Conservation (phyloP, 1,139 yeast species). For the Lodderomyces margitis region DNA sequence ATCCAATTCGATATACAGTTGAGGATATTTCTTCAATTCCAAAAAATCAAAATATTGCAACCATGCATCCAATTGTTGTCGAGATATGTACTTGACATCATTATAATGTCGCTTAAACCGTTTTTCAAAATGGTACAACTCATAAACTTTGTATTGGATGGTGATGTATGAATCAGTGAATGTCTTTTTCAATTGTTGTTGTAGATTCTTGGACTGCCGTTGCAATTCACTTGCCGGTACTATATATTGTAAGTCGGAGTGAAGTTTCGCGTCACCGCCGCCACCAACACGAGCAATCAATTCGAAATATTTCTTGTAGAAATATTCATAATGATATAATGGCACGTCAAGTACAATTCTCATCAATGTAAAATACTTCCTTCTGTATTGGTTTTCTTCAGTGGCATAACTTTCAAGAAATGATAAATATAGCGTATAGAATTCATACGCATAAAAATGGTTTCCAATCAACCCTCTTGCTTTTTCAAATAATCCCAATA, state of each 20-base stretch:
- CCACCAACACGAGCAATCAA: constrained; percentile 37
- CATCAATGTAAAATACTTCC: constrained; percentile 47
- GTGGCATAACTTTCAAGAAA: constrained; percentile 42
- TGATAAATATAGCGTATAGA: constrained; percentile 71
- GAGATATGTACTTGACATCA: constrained; percentile 39
- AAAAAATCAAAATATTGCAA: constrained; percentile 55
- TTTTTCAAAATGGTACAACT: constrained; percentile 63
- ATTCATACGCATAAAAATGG: constrained; percentile 71
- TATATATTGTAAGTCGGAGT: constrained; percentile 21
- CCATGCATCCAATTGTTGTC: constrained; percentile 59
- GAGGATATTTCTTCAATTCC: constrained; percentile 36
- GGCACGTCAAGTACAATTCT: constrained; percentile 70
- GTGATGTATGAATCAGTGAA: constrained; percentile 55
- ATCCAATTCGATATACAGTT: constrained; percentile 31
- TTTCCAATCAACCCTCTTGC: constrained; percentile 66
- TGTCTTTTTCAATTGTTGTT: constrained; percentile 40
- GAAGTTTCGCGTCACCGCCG: not conserved
- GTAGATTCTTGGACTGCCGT: constrained; percentile 18
- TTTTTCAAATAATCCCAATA: constrained; percentile 52
- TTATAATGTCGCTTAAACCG: constrained; percentile 52
- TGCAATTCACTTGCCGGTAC: constrained; percentile 22
- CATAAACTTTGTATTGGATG: constrained; percentile 59
- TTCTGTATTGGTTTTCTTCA: constrained; percentile 30
- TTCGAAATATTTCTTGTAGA: constrained; percentile 38
- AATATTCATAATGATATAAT: constrained; percentile 69